Evolutionary conservation across 345 rosid genomes (phyloP), one percentile per base, ranked within the genome.

Genomic region (Gynandropsis gynandra): DNA sequence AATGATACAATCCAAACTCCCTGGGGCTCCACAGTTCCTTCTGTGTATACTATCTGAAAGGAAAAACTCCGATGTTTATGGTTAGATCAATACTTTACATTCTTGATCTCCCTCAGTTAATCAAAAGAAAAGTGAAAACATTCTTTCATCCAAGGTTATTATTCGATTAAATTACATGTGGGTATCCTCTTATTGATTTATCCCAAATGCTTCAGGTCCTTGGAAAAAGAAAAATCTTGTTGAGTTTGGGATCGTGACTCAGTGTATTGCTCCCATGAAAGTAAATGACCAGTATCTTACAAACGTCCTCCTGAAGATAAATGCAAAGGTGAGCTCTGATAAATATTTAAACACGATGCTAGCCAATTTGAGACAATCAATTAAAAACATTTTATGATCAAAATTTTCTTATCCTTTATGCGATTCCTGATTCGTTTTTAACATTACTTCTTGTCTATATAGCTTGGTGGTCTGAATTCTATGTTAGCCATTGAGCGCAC

Each of bases 381-480:
- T 43, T 56, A n/a, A 46, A 63, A 12, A 8, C 1, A 37, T 56
- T 10, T 32, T 20, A 44, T 36, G 40, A 36, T 4, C 10, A 11
- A 36, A 36, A 41, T 42, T 21, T 21, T 62, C 14, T n/a, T 31
- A 20, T n/a, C n/a, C n/a, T n/a, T n/a, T n/a, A n/a, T n/a, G n/a
- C n/a, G n/a, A n/a, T n/a, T n/a, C n/a, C n/a, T n/a, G n/a, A n/a
- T n/a, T n/a, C 47, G 42, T 24, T 24, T 24, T 24, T 24, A 24
- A 2, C 24, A 5, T 33, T 41, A 1, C 52, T 7, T 58, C 24
- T 45, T 1, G 14, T 46, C 39, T 52, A n/a, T 47, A 56, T 67
- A 90, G 98, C 95, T 92, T 52, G 98, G 98, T 36, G 98, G 98
- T 8, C 58, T 92, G 61, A 92, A 87, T 57, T 82, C 95, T 0